Conservation (phyloP, 768 basidiomycete genomes). For the Tricholoma matsutake region DNA sequence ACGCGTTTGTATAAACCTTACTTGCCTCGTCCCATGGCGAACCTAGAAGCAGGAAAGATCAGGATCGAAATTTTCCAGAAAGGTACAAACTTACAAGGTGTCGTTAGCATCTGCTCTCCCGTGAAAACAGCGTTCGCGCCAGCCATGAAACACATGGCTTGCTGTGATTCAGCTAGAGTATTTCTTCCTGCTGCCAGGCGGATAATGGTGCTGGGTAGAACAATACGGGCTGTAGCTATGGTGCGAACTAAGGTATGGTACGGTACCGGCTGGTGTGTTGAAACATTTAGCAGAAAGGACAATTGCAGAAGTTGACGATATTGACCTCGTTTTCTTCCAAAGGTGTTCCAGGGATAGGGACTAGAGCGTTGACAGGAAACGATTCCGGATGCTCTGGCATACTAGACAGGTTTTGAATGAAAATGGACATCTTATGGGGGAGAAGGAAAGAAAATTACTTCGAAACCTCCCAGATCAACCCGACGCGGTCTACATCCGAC, state of each 20-base stretch:
- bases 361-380: constrained; percentile 96
- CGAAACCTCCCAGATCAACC: constrained; percentile 90
- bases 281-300: constrained; percentile 2
- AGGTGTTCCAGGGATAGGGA: constrained; percentile 93
- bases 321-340: constrained; percentile 84
- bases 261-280: constrained; percentile 58
- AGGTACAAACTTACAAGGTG: constrained; percentile 67
- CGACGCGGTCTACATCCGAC: constrained; percentile 83
- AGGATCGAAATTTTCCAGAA: constrained; percentile 6
- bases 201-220: constrained; percentile 90
- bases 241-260: constrained; percentile 87
- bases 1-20: constrained; percentile 3
- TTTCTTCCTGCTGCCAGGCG: constrained; percentile 93
- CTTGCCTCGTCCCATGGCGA: constrained; percentile 91
- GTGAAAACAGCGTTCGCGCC: constrained; percentile 98
- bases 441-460: constrained; percentile 51
- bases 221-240: constrained; percentile 92
- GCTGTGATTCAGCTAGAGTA: constrained; percentile 84
- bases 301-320: background rate
- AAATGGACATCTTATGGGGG: constrained; percentile 4
- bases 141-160: constrained; percentile 98
- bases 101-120: constrained; percentile 97
- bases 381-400: constrained; percentile 98
- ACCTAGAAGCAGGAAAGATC: constrained; percentile 40
- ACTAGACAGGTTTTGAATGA: constrained; percentile 37